Evolutionary conservation across 768 basidiomycete genomes (phyloP).

Genomic region (Mycena rosella): DNA sequence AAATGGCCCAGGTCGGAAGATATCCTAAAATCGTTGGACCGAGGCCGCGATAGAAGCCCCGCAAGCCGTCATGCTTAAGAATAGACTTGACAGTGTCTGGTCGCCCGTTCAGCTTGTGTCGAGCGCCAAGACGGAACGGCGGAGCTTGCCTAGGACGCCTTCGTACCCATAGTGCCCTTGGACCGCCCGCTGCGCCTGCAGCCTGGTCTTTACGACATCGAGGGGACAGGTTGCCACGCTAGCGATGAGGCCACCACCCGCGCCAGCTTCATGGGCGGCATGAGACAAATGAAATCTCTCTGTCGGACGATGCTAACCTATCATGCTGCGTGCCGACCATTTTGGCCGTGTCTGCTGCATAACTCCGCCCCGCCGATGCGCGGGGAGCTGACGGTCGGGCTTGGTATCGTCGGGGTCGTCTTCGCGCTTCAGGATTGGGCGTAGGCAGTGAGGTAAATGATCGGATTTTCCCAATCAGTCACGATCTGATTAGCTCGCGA

Average conservation of each 20-base stretch:
- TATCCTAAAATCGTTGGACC: conserved; percentile 97
- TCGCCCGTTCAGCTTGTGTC: conserved; percentile 37
- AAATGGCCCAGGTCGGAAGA: conserved; percentile 99
- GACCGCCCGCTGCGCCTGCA: conserved; percentile 91
- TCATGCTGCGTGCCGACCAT: conserved; percentile 86
- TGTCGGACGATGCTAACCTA: conserved; percentile 63
- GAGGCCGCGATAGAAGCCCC: conserved; percentile 95
- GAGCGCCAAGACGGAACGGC: conserved; percentile 24
- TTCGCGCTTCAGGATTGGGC: conserved; percentile 20
- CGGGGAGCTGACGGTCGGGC: conserved; percentile 53
- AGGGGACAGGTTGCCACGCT: conserved; percentile 96
- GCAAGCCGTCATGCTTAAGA: conserved; percentile 76
- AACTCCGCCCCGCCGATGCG: conserved; percentile 74
- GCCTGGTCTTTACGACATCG: conserved; percentile 96
- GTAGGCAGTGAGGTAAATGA: not conserved
- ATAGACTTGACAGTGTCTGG: conserved; percentile 63
- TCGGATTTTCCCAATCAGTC: conserved; percentile 5
- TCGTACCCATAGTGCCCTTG: conserved; percentile 80
- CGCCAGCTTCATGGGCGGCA: conserved; percentile 74
- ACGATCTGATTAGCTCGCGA: not conserved
- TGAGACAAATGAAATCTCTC: conserved; percentile 12
- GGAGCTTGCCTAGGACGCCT: conserved; percentile 75
- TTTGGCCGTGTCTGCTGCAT: conserved; percentile 71
- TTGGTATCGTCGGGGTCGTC: conserved; percentile 41
- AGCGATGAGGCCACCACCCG: conserved; percentile 93